Percentiles rank a stretch among this genome's conserved stretches.
phyloP scores from a whole-genome alignment of 2,329 filamentous ascomycete genomes.

The Myriosclerotinia curreyana region DNA sequence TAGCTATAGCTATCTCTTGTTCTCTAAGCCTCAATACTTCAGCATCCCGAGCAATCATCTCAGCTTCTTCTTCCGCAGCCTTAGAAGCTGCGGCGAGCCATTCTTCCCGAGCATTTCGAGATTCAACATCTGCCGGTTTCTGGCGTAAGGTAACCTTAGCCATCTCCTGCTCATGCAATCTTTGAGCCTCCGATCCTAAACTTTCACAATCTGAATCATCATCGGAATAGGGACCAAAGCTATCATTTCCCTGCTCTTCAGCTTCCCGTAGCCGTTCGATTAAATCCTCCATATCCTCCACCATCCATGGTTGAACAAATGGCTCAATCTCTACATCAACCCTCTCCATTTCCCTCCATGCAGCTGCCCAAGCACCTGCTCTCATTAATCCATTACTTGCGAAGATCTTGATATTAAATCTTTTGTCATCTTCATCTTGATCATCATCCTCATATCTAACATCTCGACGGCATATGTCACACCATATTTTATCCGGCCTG shows the following conservation, averaged over 20 bases:
- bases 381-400: slow-evolving; percentile 94
- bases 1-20: background rate
- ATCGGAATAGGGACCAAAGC: slow-evolving; percentile 31
- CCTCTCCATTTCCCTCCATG: slow-evolving; percentile 98
- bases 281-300: slow-evolving; percentile 59
- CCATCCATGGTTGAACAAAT: slow-evolving; percentile 57
- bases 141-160: slow-evolving; percentile 15
- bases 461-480: slow-evolving; percentile 38
- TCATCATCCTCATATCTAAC: slow-evolving; percentile 35
- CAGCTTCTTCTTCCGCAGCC: slow-evolving; percentile 5
- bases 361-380: slow-evolving; percentile 85
- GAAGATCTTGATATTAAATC: slow-evolving; percentile 83
- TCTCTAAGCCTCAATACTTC: background rate
- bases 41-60: background rate
- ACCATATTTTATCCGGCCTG: slow-evolving; percentile 33
- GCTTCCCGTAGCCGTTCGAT: slow-evolving; percentile 32
- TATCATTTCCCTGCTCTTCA: slow-evolving; percentile 27
- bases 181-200: slow-evolving; percentile 19
- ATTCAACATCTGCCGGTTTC: background rate
- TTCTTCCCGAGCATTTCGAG: background rate
- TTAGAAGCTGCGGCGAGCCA: slow-evolving; percentile 1
- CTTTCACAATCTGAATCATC: slow-evolving; percentile 22
- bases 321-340: slow-evolving; percentile 91
- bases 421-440: slow-evolving; percentile 28
- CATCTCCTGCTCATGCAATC: slow-evolving; percentile 25